Base-by-base conservation (phyloP, 2,329 filamentous ascomycete genomes). In the Pseudogymnoascus sp. region DNA sequence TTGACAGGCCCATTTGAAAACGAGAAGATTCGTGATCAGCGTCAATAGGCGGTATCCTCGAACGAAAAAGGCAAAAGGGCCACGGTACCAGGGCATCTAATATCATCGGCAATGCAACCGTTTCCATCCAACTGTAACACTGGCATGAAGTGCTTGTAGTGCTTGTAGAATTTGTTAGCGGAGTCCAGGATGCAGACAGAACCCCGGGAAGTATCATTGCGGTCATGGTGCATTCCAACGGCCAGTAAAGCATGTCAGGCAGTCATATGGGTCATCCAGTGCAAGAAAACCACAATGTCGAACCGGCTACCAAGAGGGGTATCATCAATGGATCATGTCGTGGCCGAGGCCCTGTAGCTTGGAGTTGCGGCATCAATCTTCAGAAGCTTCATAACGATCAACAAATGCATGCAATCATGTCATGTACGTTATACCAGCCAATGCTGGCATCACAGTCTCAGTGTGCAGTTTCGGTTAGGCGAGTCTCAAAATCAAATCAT, bases 401-500 rank as follows among this genome's bases (percentile, higher is more conserved):
- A 54, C 57, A 38, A 62, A 12, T 47, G 54, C 62, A 59, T 65
- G 64, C 63, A 63, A 61, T 66, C 65, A 67, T 65, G 58, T 66
- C 65, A 67, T 65, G 58, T 58, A 60, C 65, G 58, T 67, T 47
- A 64, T 60, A 57, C 64, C 63, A 64, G 58, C 59, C 61, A 41
- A 8, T 38, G 43, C 39, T 57, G 57, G 62, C 60, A 54, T 54
- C 47, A 54, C 47, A 54, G 47, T 54, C 47, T 54, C 47, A 54
- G 28, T 54, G 47, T 54, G 47, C 47, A 54, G n/a, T 54, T 54
- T 54, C 47, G 47, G 57, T 58, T 35, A 58, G 57, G 57, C 57
- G 57, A 58, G 57, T 58, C 57, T 58, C 33, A 58, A 65, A 67
- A 66, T 66, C 66, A 67, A 68, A 63, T 71, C 69, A 71, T 70